A percentile compares a stretch with the other conserved stretches of the same genome.
Evolutionary conservation across 1,139 yeast genomes (phyloP).

Genomic region (Wickerhamomyces sp.): DNA sequence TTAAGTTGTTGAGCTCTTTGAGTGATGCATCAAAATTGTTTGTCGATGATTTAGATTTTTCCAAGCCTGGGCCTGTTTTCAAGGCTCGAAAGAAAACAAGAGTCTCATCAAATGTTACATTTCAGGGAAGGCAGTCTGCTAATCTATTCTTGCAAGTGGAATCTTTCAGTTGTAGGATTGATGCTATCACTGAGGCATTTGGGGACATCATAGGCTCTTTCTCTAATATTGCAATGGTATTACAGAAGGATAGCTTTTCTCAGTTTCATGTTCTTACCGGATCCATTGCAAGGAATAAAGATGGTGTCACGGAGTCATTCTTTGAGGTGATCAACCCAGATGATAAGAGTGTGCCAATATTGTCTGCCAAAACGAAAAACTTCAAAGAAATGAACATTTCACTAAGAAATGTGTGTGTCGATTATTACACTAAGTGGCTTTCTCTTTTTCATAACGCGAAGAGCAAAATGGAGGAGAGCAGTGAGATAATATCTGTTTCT

Average conservation of each 20-base stretch:
- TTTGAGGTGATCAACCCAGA: conserved; percentile 28
- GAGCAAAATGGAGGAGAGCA: conserved; percentile 1
- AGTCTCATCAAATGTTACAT: conserved; percentile 20
- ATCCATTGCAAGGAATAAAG: conserved; percentile 21
- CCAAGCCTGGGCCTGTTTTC: conserved; percentile 13
- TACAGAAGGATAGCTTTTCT: conserved; percentile 30
- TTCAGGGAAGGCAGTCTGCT: conserved; percentile 24
- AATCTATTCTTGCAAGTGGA: conserved; percentile 18
- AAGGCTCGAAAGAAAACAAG: conserved; percentile 20
- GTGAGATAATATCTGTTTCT: conserved; percentile 2
- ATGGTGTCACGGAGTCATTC: conserved; percentile 26
- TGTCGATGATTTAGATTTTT: conserved; percentile 4
- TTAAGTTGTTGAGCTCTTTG: conserved; percentile 7
- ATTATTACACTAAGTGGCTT: conserved; percentile 57
- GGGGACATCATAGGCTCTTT: conserved; percentile 38
- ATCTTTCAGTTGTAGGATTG: conserved; percentile 25
- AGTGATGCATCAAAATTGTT: conserved; percentile 2
- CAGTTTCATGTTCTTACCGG: conserved; percentile 26
- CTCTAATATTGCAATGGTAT: conserved; percentile 28
- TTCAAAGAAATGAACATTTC: conserved; percentile 32
- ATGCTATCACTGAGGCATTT: conserved; percentile 33
- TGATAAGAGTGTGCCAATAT: conserved; percentile 30
- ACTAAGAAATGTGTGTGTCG: conserved; percentile 40
- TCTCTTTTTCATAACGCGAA: conserved; percentile 11
- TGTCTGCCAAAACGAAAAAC: conserved; percentile 27